Conservation (phyloP, 2,329 filamentous ascomycete genomes). For the Microdochium trichocladiopsis region DNA sequence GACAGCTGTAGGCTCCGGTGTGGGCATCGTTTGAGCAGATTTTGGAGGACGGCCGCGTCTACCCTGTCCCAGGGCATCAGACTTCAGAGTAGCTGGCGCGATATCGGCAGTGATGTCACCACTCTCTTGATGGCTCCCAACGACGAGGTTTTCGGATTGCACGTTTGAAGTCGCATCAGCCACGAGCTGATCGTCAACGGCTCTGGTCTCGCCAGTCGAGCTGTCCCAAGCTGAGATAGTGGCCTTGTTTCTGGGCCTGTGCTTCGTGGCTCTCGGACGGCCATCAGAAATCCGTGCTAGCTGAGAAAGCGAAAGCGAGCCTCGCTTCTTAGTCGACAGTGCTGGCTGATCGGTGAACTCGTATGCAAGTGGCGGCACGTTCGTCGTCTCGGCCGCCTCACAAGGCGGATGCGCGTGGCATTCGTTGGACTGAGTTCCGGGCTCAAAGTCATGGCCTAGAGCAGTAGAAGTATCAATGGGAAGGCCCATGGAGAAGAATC, state of each 20-base stretch:
- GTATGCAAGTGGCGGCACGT: neutral
- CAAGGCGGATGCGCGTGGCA: neutral
- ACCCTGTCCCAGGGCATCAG: neutral
- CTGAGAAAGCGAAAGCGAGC: neutral
- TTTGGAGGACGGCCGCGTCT: neutral
- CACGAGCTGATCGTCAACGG: too few species aligned
- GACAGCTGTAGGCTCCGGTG: neutral
- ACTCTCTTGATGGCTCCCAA: too few species aligned
- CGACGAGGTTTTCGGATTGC: too few species aligned
- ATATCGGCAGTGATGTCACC: neutral
- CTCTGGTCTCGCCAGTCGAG: too few species aligned
- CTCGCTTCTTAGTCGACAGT: neutral
- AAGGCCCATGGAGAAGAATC: slow-evolving; percentile 21
- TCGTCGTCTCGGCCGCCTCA: neutral
- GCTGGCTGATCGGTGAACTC: neutral
- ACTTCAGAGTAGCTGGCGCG: neutral
- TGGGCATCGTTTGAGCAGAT: neutral
- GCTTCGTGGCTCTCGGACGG: neutral
- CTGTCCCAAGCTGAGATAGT: neutral
- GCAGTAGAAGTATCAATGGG: neutral
- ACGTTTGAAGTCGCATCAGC: too few species aligned
- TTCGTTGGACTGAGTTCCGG: neutral
- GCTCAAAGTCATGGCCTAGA: neutral
- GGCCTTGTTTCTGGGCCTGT: neutral
- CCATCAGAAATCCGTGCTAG: neutral